Percentiles rank a stretch among this genome's conserved stretches.
These are phyloP conservation scores for Albugo laibachii DNA, from an alignment of 352 stramenopile species.

Conservation along the genomic window DNA sequence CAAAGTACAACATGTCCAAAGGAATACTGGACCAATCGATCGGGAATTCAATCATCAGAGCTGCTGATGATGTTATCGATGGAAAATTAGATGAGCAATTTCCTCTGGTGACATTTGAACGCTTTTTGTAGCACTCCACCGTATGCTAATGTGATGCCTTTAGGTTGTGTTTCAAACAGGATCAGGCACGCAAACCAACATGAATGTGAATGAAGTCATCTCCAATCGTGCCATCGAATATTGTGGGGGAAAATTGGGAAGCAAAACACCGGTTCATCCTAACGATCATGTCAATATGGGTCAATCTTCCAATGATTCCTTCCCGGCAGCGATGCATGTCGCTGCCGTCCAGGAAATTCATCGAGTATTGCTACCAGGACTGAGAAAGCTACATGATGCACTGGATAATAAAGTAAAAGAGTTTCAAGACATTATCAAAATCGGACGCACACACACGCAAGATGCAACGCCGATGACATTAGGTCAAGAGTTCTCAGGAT, in stretches of 20 bases:
- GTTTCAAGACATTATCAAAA: conserved; percentile 93
- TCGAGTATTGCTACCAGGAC: conserved; percentile 38
- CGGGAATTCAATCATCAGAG: conserved; percentile 80
- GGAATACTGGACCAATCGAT: conserved; percentile 63
- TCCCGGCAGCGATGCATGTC: conserved; percentile 96
- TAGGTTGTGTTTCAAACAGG: conserved; percentile 36
- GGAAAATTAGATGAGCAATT: conserved; percentile 92
- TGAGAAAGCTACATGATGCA: conserved; percentile 63
- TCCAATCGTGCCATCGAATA: conserved; percentile 49
- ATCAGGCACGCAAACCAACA: conserved; percentile 56
- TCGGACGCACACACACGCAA: conserved; percentile 89
- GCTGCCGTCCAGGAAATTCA: conserved; percentile 76
- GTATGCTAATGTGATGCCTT: background rate
- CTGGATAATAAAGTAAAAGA: conserved; percentile 79
- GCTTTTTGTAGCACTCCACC: background rate
- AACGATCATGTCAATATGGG: conserved; percentile 97
- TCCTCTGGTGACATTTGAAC: conserved; percentile 41
- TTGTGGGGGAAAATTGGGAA: conserved; percentile 21
- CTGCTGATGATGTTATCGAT: conserved; percentile 83
- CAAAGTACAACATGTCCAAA: conserved; percentile 80
- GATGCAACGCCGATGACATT: conserved; percentile 94
- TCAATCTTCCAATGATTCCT: conserved; percentile 93
- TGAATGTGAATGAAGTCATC: conserved; percentile 66
- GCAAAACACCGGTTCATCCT: conserved; percentile 69
- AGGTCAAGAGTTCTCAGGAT: conserved; percentile 94